Percentiles rank a stretch among this genome's conserved stretches.
These are phyloP conservation scores for Powellomyces hirtus DNA, from an alignment of 192 early-diverging fungal species.

Conservation along the genomic window DNA sequence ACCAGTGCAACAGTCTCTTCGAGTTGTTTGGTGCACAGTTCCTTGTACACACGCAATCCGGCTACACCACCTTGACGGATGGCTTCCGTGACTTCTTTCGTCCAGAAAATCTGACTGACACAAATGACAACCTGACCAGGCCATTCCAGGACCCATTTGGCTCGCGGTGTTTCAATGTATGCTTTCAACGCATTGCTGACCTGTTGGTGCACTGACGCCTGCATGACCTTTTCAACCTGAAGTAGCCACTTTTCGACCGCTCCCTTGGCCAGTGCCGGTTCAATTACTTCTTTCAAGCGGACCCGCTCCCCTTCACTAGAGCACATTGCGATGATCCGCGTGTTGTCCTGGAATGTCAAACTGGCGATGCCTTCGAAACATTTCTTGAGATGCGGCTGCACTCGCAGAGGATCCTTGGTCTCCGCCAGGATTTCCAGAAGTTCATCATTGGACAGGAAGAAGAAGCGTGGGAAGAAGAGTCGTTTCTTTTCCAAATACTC, in stretches of 20 bases:
- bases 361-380: constrained; percentile 62
- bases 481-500: constrained; percentile 65
- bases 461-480: constrained; percentile 62
- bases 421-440: constrained; percentile 60
- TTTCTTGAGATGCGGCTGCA: constrained; percentile 62
- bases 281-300: constrained; percentile 60
- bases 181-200: constrained; percentile 51
- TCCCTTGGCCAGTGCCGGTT: constrained; percentile 57
- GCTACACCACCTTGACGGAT: constrained; percentile 43
- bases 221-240: constrained; percentile 63
- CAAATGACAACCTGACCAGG: constrained; percentile 60
- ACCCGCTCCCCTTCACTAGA: constrained; percentile 60
- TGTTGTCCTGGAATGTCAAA: constrained; percentile 57
- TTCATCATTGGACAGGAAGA: constrained; percentile 64
- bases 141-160: constrained; percentile 60
- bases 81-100: constrained; percentile 54
- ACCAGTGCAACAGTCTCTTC: constrained; percentile 56
- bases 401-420: constrained; percentile 58
- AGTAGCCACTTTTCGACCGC: constrained; percentile 61
- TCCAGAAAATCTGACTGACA: constrained; percentile 63
- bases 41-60: constrained; percentile 42
- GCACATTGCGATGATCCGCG: constrained; percentile 61
- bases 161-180: constrained; percentile 48
- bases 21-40: constrained; percentile 51
- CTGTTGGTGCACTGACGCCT: constrained; percentile 55